Evolutionary conservation across 1,284 basidiomycete species (phyloP), one percentile per base, ranked within the genome.

Genomic region (Pholiota adiposa): DNA sequence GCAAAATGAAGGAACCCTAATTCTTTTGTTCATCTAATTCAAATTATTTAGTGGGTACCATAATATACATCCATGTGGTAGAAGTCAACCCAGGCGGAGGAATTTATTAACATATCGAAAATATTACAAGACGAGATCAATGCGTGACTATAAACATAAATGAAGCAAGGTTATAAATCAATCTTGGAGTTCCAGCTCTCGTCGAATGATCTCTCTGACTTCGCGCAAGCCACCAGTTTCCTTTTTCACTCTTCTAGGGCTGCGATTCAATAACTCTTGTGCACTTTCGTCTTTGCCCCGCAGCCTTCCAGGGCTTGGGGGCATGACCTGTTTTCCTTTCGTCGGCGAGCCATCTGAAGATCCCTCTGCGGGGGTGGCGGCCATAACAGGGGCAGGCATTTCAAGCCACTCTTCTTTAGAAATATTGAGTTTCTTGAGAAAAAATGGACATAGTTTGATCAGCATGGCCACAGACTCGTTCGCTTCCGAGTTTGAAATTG

Each of bases 321-420:
- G 77, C 52, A 69, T 70, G 54, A 59, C 62, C 54, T 57, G 59
- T 62, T 72, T 73, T 44, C 64, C 69, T 63, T 74, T 79, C 14
- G 69, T 72, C 2, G 77, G 74, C 41, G 65, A 72, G 7, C 59
- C 65, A 19, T 73, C 69, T 2, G 48, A 40, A 6, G 54, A 33
- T n/a, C 57, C 65, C 25, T 64, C 61, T 16, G 66, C 60, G 21
- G 64, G 60, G n/a, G n/a, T n/a, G 23, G 63, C 63, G n/a, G 64
- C 56, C 19, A 58, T 50, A 18, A 67, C 60, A 60, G 73, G 70
- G 14, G 86, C 80, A 29, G 90, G 90, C 90, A 92, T 92, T 73
- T 93, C 91, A 7, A 93, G 75, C 90, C 90, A 93, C 55, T 89
- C 88, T 67, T 86, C 85, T n/a, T 85, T 83, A 7, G 75, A 82